Conservation (phyloP, 106 monocot species). For the Dendrobium chrysotoxum region DNA sequence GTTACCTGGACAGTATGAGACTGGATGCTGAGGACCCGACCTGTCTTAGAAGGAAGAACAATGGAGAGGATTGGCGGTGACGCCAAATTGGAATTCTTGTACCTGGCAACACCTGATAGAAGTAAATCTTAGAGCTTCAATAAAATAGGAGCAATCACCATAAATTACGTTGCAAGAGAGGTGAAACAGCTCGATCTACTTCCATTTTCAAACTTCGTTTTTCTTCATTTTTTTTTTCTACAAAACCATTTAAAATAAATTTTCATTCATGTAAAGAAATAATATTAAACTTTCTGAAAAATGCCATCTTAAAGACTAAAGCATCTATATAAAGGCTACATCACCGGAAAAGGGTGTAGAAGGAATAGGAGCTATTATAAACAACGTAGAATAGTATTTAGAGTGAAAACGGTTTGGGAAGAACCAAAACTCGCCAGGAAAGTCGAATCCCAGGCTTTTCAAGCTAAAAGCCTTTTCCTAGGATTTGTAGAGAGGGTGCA, state of each 20-base stretch:
- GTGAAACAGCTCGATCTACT: background rate
- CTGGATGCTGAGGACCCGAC: conserved; percentile 98
- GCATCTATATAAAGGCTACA: background rate
- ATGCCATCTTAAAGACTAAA: background rate
- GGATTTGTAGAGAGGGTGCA: background rate
- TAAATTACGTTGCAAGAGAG: background rate
- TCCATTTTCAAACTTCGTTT: background rate
- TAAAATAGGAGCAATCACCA: background rate
- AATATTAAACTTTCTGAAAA: background rate
- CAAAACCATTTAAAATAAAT: background rate
- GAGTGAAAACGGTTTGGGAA: background rate
- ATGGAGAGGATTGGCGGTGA: conserved; percentile 77
- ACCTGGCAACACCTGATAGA: background rate
- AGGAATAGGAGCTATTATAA: background rate
- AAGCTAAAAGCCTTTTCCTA: background rate
- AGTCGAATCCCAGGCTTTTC: background rate
- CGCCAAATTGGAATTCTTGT: conserved; percentile 12
- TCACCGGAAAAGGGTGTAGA: background rate
- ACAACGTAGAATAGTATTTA: background rate
- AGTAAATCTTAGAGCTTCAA: conserved; percentile 3
- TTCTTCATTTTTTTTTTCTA: background rate
- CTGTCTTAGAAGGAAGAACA: conserved; percentile 81
- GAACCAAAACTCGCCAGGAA: background rate
- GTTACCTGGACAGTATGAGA: conserved; percentile 97
- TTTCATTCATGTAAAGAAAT: background rate